Evolutionary conservation across 2,329 filamentous ascomycete species (phyloP), one percentile per base, ranked within the genome.

Genomic region (Penicillium capsulatum): DNA sequence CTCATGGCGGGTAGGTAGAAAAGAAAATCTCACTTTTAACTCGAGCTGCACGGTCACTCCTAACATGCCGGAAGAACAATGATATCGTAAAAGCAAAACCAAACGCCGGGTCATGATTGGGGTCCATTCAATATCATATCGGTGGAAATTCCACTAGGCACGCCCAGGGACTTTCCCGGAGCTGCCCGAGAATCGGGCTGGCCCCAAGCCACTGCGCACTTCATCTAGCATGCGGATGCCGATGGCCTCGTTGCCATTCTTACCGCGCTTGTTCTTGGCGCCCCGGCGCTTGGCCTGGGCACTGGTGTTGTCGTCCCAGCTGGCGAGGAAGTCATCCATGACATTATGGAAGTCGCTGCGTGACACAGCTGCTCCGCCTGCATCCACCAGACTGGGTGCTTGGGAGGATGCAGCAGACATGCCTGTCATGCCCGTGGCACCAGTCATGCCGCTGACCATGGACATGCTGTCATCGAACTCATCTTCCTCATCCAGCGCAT

Each of bases 141-240:
- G 47, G 33, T 31, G 44, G 32, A 36, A 38, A 20, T 45, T 44
- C 45, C 45, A 38, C 41, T 53, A 67, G 30, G 56, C 63, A 40
- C 53, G 59, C 24, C 63, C 60, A 29, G 59, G 38, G 10, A 61
- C 53, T 24, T 49, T 52, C 17, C 40, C 33, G 19, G 50, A 31
- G 11, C 24, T 44, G 20, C 14, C 27, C 6, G 53, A 57, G 40
- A 94, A 63, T 44, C 80, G 79, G 19, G 89, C 84, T 17, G 86
- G 85, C 0, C 91, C 91, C 40, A 96, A 66, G 5, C 81, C 86
- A 48, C 77, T 77, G 37, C 92, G 76, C 36, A 98, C 83, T 67
- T 97, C 91, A 51, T 97, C 92, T 44, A 97, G 72, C 71, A 97
- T 87, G 65, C 86, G 82, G 50, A 96, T 74, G 0, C 92, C 92